Conservation (phyloP, 371 early-diverging fungal genomes). For the Mucor piriformis region DNA sequence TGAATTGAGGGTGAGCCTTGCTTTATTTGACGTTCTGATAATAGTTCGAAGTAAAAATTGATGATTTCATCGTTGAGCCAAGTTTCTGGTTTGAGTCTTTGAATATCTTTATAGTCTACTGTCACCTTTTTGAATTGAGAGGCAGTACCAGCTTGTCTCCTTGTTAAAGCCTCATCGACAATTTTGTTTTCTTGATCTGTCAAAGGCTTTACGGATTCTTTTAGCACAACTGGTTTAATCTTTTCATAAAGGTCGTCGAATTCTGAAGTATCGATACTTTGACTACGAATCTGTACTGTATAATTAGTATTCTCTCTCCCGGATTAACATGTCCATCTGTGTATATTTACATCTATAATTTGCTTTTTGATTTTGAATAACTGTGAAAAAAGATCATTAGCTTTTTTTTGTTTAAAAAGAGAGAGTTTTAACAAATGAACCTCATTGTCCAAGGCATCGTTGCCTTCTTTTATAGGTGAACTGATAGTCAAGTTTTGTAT, state of each 20-base stretch:
- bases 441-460: neutral
- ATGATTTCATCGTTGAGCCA: constrained; percentile 96
- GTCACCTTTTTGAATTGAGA: constrained; percentile 68
- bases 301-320: neutral
- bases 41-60: constrained; percentile 85
- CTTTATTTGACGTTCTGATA: constrained; percentile 61
- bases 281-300: neutral
- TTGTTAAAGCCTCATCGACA: constrained; percentile 31
- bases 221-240: neutral
- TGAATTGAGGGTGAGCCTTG: constrained; percentile 64
- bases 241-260: constrained; percentile 10
- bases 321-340: neutral
- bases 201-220: constrained; percentile 25
- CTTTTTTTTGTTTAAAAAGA: neutral
- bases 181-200: constrained; percentile 38
- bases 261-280: neutral
- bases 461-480: neutral
- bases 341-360: neutral
- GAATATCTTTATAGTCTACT: constrained; percentile 62
- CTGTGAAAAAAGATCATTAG: too few species aligned
- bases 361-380: too few species aligned
- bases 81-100: constrained; percentile 69
- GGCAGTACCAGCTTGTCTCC: constrained; percentile 35
- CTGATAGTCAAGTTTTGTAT: neutral
- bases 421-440: neutral